phyloP scores from a whole-genome alignment of 495 filamentous ascomycete species.

The Thermochaetoides thermophila region DNA sequence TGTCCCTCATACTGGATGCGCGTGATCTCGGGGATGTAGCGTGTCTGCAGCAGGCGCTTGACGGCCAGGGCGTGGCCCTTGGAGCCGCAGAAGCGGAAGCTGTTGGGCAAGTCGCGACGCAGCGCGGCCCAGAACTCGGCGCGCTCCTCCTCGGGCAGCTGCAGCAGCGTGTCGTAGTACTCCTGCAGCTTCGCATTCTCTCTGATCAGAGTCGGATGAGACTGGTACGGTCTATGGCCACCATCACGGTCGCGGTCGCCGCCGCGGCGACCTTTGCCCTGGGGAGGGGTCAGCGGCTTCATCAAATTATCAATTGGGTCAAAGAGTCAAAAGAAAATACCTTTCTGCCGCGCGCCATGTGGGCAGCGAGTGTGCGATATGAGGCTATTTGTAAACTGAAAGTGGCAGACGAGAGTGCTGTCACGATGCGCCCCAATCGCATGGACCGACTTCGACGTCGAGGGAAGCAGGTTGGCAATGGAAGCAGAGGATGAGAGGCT shows the following conservation, averaged over 20 bases:
- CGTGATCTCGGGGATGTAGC: conserved; percentile 77
- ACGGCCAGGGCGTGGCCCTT: conserved; percentile 83
- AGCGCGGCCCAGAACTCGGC: conserved; percentile 70
- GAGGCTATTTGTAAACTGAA: too few relatives aligned
- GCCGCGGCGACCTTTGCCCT: conserved; percentile 11
- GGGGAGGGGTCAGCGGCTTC: conserved; percentile 1
- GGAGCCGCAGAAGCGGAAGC: conserved; percentile 89
- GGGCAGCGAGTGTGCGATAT: conserved; percentile 5
- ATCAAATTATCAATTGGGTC: too few relatives aligned
- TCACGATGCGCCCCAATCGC: conserved; percentile 13
- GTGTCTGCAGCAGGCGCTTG: conserved; percentile 66
- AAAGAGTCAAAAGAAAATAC: too few relatives aligned
- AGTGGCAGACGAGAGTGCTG: conserved; percentile 2
- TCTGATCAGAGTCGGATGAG: conserved; percentile 46
- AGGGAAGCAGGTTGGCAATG: too few relatives aligned
- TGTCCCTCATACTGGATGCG: conserved; percentile 66
- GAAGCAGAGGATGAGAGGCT: too few relatives aligned
- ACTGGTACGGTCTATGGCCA: conserved; percentile 22
- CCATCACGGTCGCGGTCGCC: conserved; percentile 10
- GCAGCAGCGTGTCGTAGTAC: conserved; percentile 65
- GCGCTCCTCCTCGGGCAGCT: conserved; percentile 58
- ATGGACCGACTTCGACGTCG: conserved; percentile 1
- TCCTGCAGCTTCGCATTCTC: conserved; percentile 63
- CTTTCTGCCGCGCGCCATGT: too few relatives aligned
- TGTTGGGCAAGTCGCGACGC: conserved; percentile 75